These are phyloP conservation scores for Bertia moriformis DNA, from an alignment of 2,329 filamentous ascomycete genomes.

Conservation along the genomic window DNA sequence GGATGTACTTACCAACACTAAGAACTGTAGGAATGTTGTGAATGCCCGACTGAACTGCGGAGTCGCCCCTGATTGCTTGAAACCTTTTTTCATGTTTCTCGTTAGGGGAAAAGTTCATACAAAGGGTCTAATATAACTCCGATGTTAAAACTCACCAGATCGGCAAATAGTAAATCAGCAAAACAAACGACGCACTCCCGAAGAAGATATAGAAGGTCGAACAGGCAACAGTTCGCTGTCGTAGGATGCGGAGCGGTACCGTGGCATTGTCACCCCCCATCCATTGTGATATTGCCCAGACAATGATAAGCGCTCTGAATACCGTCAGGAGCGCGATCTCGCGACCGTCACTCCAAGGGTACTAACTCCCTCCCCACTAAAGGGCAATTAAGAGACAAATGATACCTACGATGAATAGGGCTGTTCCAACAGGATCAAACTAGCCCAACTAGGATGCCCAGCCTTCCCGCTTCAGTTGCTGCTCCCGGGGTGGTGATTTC, in stretches of 20 bases:
- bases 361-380: slow-evolving; percentile 25
- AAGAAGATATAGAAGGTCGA: background rate
- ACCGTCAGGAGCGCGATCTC: slow-evolving; percentile 17
- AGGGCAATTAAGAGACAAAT: slow-evolving; percentile 29
- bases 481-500: slow-evolving; percentile 2
- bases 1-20: too few species aligned
- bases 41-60: background rate
- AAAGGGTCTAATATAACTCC: too few species aligned
- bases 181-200: background rate
- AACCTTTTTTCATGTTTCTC: background rate
- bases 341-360: slow-evolving; percentile 17
- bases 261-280: slow-evolving; percentile 20
- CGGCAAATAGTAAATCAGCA: background rate
- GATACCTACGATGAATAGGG: slow-evolving; percentile 15
- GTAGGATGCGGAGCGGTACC: slow-evolving; percentile 21
- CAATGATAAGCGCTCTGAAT: slow-evolving; percentile 13
- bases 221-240: slow-evolving; percentile 16
- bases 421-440: slow-evolving; percentile 12
- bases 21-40: background rate
- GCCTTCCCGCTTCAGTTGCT: slow-evolving; percentile 6
- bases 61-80: slow-evolving; percentile 1
- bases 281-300: slow-evolving; percentile 19
- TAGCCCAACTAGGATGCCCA: slow-evolving; percentile 4
- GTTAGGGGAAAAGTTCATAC: background rate
- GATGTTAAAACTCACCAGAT: too few species aligned